Percentiles rank a stretch among this genome's conserved stretches.
phyloP scores from a whole-genome alignment of 2,329 filamentous ascomycete genomes.

The Amphichorda felina region DNA sequence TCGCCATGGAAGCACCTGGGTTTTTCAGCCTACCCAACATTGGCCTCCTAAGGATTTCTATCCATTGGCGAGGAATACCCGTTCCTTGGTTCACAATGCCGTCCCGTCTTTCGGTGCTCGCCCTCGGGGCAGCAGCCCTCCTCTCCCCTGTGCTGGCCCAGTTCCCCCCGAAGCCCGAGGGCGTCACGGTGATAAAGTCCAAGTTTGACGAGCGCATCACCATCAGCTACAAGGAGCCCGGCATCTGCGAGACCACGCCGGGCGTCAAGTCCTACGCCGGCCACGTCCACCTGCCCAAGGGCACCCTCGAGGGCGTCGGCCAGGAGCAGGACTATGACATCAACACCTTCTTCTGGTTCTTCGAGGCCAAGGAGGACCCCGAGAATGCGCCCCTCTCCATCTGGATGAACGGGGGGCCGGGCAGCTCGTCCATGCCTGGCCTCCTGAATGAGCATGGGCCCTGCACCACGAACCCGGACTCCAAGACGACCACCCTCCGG shows the following conservation, averaged over 20 bases:
- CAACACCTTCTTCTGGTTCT: constrained; percentile 40
- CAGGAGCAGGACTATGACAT: constrained; percentile 33
- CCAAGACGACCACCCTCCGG: constrained; percentile 39
- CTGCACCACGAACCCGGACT: constrained; percentile 33
- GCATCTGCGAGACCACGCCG: constrained; percentile 40
- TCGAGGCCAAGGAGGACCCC: constrained; percentile 28
- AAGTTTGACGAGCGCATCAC: constrained; percentile 48
- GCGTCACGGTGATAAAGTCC: constrained; percentile 37
- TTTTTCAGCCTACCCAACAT: too few relatives aligned
- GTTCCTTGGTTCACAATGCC: constrained; percentile 1
- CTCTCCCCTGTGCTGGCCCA: constrained; percentile 8
- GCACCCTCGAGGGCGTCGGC: constrained; percentile 25
- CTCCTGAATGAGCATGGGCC: constrained; percentile 50
- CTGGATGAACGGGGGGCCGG: constrained; percentile 58
- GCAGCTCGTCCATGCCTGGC: constrained; percentile 51
- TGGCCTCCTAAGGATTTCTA: too few relatives aligned
- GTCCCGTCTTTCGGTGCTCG: not conserved
- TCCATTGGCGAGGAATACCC: too few relatives aligned
- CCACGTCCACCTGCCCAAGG: constrained; percentile 44
- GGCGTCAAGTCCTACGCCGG: constrained; percentile 55
- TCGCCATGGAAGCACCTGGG: too few relatives aligned
- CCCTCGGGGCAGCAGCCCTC: not conserved
- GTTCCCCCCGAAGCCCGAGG: constrained; percentile 16
- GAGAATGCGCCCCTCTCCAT: constrained; percentile 34
- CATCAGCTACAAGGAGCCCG: constrained; percentile 52